Evolutionary conservation across 129 eudicot genomes (phyloP).

Genomic region (Escallonia herrerae): DNA sequence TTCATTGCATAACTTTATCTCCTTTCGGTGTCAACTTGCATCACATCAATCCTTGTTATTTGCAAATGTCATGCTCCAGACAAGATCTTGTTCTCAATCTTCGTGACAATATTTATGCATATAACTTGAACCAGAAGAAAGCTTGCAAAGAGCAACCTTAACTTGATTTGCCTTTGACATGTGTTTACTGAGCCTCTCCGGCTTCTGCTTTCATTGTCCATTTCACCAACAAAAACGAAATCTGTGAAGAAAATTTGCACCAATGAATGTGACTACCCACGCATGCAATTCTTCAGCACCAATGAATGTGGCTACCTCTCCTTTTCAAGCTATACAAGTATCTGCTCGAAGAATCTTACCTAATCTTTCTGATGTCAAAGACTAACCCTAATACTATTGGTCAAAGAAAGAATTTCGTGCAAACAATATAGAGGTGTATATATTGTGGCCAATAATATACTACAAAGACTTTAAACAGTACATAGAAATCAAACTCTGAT

Average conservation of each 20-base stretch:
- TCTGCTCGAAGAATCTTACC: background rate
- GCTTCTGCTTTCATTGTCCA: no score
- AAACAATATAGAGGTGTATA: no score
- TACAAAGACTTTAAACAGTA: no score
- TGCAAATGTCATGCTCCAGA: background rate
- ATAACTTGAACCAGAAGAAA: background rate
- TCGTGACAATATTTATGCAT: background rate
- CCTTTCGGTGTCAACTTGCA: background rate
- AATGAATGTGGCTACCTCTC: background rate
- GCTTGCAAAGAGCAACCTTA: no score
- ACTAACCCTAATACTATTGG: background rate
- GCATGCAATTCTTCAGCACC: background rate
- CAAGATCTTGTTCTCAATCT: background rate
- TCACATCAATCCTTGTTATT: background rate
- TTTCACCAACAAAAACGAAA: background rate
- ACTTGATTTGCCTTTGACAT: no score
- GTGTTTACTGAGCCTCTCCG: no score
- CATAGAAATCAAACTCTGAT: no score
- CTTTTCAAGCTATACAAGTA: background rate
- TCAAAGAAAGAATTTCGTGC: no score
- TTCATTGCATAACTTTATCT: no score
- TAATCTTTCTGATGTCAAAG: constrained; percentile 12
- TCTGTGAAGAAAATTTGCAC: background rate
- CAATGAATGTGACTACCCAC: background rate
- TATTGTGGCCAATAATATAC: no score